Percentiles rank a stretch among this genome's conserved stretches.
phyloP scores from a whole-genome alignment of 768 basidiomycete species.

The Xerocomellus chrysenteron region DNA sequence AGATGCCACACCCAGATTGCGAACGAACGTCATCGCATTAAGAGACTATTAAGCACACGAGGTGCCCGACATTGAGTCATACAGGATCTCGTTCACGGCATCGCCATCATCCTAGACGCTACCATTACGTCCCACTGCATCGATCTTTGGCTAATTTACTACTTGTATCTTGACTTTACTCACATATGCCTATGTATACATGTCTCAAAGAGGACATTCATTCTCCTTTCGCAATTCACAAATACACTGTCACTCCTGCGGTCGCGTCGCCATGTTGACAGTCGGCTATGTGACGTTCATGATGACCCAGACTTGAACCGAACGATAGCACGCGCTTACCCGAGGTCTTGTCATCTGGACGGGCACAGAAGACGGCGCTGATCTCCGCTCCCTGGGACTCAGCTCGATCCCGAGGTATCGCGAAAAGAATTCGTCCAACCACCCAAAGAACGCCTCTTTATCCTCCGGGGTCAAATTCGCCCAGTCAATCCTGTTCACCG shows the following conservation, averaged over 20 bases:
- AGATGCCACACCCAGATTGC: slow-evolving; percentile 35
- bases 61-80: neutral
- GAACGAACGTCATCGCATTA: slow-evolving; percentile 18
- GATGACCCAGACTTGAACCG: neutral
- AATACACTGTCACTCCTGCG: slow-evolving; percentile 5
- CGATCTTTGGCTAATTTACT: slow-evolving; percentile 18
- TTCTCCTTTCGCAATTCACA: neutral
- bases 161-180: slow-evolving; percentile 5
- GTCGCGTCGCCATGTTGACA: slow-evolving; percentile 24
- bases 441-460: slow-evolving; percentile 70
- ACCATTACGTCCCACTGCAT: slow-evolving; percentile 7
- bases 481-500: slow-evolving; percentile 56
- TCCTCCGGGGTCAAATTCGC: slow-evolving; percentile 62
- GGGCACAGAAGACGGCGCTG: neutral
- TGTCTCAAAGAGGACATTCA: slow-evolving; percentile 4
- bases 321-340: slow-evolving; percentile 15
- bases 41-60: neutral
- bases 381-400: slow-evolving; percentile 5
- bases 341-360: slow-evolving; percentile 4
- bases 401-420: slow-evolving; percentile 36
- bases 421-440: slow-evolving; percentile 82
- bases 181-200: slow-evolving; percentile 15
- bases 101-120: slow-evolving; percentile 15
- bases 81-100: neutral
- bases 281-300: slow-evolving; percentile 15